phyloP scores from a whole-genome alignment of 192 early-diverging fungal genomes.

The Linderina pennispora region DNA sequence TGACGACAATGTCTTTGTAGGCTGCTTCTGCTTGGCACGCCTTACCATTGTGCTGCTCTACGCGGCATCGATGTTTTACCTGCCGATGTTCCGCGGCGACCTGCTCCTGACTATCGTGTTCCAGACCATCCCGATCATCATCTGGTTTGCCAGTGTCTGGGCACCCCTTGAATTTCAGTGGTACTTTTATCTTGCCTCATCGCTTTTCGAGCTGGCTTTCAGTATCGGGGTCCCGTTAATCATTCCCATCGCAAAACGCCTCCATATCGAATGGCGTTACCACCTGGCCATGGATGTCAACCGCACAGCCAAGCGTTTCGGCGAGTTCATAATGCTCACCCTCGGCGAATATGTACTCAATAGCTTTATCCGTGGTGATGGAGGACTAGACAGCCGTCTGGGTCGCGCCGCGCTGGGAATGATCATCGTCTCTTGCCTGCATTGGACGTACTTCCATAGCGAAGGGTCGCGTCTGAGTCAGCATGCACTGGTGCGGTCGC shows the following conservation, averaged over 20 bases:
- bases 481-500: background rate
- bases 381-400: background rate
- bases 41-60: background rate
- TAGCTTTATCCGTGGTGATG: background rate
- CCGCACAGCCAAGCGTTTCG: background rate
- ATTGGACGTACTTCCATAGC: background rate
- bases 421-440: background rate
- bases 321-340: constrained; percentile 2
- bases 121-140: background rate
- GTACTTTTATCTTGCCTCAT: background rate
- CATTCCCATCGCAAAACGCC: background rate
- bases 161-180: background rate
- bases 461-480: background rate
- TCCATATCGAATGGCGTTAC: background rate
- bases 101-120: background rate
- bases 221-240: background rate
- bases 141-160: background rate
- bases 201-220: background rate
- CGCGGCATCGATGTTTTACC: background rate
- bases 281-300: background rate
- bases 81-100: background rate
- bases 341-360: background rate
- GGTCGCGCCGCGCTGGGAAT: background rate
- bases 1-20: background rate
- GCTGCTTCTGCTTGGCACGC: background rate